Evolutionary conservation across 805 yeast genomes (phyloP).

Genomic region (Wickerhamiella sergipiensis): DNA sequence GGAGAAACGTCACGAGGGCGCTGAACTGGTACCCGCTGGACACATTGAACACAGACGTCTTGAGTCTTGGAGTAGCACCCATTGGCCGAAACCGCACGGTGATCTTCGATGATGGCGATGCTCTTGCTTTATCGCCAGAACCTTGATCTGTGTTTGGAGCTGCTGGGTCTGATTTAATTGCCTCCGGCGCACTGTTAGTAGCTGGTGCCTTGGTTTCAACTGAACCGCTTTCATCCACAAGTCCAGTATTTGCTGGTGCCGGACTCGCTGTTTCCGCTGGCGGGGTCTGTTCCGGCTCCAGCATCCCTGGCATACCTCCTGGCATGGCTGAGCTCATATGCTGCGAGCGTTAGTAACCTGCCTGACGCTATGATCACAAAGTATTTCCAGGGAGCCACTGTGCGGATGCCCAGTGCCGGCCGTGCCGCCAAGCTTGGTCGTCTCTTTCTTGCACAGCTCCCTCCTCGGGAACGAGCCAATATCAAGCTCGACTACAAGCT

Average conservation of each 20-base stretch:
- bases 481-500: constrained; percentile 56
- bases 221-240: too few relatives aligned
- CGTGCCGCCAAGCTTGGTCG: constrained; percentile 59
- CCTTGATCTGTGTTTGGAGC: neutral
- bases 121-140: too few relatives aligned
- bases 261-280: too few relatives aligned
- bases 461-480: constrained; percentile 51
- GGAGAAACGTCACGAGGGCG: constrained; percentile 32
- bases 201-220: too few relatives aligned
- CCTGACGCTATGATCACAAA: constrained; percentile 61
- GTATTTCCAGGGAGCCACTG: constrained; percentile 64
- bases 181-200: too few relatives aligned
- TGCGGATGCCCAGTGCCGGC: constrained; percentile 35
- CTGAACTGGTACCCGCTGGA: constrained; percentile 33
- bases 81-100: constrained; percentile 39
- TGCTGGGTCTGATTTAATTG: too few relatives aligned
- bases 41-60: constrained; percentile 34
- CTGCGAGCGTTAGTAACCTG: neutral
- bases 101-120: constrained; percentile 7
- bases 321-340: neutral
- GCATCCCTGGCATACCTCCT: too few relatives aligned
- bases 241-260: too few relatives aligned
- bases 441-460: constrained; percentile 63
- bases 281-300: too few relatives aligned
- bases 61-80: constrained; percentile 38